These are phyloP conservation scores for Pyricularia grisea DNA, from an alignment of 2,329 filamentous ascomycete genomes.

Conservation along the genomic window DNA sequence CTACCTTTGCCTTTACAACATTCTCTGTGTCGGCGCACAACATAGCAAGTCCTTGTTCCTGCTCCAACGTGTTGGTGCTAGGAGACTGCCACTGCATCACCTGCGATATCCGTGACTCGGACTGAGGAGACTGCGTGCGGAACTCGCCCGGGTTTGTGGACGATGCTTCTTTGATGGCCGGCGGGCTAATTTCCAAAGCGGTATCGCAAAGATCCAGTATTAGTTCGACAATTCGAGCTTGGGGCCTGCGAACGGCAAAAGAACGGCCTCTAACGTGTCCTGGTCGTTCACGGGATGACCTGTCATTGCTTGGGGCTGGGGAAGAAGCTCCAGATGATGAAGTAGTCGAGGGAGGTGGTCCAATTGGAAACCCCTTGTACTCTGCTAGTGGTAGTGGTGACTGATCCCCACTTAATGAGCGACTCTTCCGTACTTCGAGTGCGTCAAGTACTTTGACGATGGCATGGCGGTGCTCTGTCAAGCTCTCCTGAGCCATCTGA, in stretches of 20 bases:
- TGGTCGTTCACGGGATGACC: conserved; percentile 58
- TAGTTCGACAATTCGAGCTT: conserved; percentile 89
- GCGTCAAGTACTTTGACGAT: conserved; percentile 95
- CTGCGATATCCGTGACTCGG: conserved; percentile 88
- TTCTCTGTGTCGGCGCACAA: conserved; percentile 87
- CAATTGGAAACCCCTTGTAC: conserved; percentile 83
- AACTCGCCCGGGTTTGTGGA: conserved; percentile 64
- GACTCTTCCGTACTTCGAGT: conserved; percentile 68
- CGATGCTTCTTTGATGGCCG: conserved; percentile 78
- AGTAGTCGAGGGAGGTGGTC: conserved; percentile 59
- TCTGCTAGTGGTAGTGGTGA: conserved; percentile 53
- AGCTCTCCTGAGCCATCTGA: conserved; percentile 84
- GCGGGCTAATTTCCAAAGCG: conserved; percentile 86
- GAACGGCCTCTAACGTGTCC: conserved; percentile 76
- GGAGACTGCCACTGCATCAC: conserved; percentile 96
- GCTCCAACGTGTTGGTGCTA: conserved; percentile 80
- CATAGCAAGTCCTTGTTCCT: conserved; percentile 80
- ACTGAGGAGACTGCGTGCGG: conserved; percentile 89
- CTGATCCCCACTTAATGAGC: conserved; percentile 47
- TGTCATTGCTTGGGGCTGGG: conserved; percentile 60
- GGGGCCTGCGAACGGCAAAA: conserved; percentile 82
- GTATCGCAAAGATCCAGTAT: conserved; percentile 94
- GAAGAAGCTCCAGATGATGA: conserved; percentile 39
- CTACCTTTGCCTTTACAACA: conserved; percentile 78
- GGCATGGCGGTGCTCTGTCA: conserved; percentile 85